Conservation (phyloP, 495 filamentous ascomycete genomes). For the Aspergillus sclerotioniger region DNA sequence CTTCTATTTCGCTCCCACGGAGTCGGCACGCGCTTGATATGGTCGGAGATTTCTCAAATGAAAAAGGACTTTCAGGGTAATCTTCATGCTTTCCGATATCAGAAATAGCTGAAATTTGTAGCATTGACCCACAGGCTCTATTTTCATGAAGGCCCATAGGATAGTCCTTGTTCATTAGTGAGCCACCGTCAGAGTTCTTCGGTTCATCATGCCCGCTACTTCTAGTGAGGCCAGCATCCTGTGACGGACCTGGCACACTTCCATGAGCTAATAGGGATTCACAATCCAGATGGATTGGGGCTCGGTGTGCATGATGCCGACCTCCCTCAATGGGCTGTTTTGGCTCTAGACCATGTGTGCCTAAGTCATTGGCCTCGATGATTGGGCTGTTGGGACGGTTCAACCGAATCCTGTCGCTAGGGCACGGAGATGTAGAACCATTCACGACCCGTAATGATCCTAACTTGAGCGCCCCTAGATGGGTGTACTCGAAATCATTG, state of each 20-base stretch:
- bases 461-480: slow-evolving; percentile 47
- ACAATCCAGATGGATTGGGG: not conserved
- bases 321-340: not conserved
- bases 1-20: slow-evolving; percentile 22
- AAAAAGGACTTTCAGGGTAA: slow-evolving; percentile 36
- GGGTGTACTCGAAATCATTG: slow-evolving; percentile 43
- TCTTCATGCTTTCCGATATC: slow-evolving; percentile 26
- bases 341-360: slow-evolving; percentile 12
- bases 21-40: slow-evolving; percentile 11
- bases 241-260: not conserved
- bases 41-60: slow-evolving; percentile 37
- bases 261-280: not conserved
- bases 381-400: slow-evolving; percentile 12
- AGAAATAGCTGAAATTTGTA: slow-evolving; percentile 22
- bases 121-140: slow-evolving; percentile 1
- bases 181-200: not conserved
- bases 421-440: slow-evolving; percentile 42
- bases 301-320: not conserved
- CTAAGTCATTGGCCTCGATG: slow-evolving; percentile 18
- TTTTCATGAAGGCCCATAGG: not conserved
- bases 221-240: not conserved
- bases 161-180: not conserved
- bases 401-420: slow-evolving; percentile 34
- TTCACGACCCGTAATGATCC: slow-evolving; percentile 53
- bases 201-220: not conserved